Evolutionary conservation across 2,329 filamentous ascomycete species (phyloP).

Genomic region (Lizonia empirigonia): DNA sequence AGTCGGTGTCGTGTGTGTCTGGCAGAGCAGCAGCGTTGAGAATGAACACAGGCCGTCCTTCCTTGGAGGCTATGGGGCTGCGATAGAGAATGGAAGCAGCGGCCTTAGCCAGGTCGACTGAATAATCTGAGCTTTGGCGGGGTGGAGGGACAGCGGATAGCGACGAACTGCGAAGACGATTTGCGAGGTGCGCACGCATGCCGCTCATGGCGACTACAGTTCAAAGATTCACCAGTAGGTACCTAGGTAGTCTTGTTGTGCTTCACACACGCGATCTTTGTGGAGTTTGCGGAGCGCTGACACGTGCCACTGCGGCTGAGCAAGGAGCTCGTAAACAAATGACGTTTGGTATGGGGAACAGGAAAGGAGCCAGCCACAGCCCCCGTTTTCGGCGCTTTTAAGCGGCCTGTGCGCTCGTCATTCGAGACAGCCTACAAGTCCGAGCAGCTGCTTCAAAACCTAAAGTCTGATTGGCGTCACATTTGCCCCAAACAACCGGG

Average conservation of each 20-base stretch:
- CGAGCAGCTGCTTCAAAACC: background rate
- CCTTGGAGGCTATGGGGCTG: conserved; percentile 57
- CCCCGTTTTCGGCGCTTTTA: background rate
- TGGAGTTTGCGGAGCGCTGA: background rate
- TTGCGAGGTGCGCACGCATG: conserved; percentile 47
- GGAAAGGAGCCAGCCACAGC: conserved; percentile 16
- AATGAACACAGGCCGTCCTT: conserved; percentile 59
- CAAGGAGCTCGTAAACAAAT: conserved; percentile 12
- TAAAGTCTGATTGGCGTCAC: background rate
- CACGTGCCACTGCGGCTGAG: conserved; percentile 9
- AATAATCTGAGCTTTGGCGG: conserved; percentile 54
- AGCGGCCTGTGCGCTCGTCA: conserved; percentile 1
- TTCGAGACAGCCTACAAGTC: background rate
- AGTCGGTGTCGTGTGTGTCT: conserved; percentile 60
- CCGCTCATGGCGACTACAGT: conserved; percentile 39
- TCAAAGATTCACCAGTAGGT: background rate
- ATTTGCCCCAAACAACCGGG: background rate
- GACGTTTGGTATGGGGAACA: conserved; percentile 15
- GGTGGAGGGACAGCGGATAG: conserved; percentile 56
- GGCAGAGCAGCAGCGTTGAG: conserved; percentile 64
- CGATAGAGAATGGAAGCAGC: conserved; percentile 61
- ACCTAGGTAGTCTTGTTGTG: background rate
- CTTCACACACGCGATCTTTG: background rate
- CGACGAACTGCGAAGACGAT: conserved; percentile 51
- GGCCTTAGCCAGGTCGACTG: conserved; percentile 53